Conservation (phyloP, 257 asterid genomes). For the Nicotiana undulata region DNA sequence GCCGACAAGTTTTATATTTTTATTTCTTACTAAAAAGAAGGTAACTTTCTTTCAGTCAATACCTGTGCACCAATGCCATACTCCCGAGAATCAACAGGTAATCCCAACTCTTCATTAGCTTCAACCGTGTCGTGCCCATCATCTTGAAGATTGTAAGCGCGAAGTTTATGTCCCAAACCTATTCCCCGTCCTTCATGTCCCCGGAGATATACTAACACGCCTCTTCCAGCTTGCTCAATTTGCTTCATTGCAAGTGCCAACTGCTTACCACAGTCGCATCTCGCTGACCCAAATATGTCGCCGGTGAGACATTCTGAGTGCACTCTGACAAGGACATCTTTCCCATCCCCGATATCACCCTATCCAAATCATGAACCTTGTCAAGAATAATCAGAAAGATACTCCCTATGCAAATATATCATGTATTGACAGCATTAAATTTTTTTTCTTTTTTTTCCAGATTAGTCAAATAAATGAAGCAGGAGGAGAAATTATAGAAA, state of each 20-base stretch:
- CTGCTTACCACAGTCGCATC: slow-evolving; percentile 95
- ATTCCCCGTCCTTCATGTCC: slow-evolving; percentile 99
- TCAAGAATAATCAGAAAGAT: not conserved
- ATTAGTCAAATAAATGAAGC: not conserved
- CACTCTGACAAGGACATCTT: slow-evolving; percentile 80
- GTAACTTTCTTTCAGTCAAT: not conserved
- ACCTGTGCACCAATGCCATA: slow-evolving; percentile 99
- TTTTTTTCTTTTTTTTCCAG: not conserved
- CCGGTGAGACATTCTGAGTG: slow-evolving; percentile 98
- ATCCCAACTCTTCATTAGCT: slow-evolving; percentile 93
- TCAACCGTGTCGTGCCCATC: slow-evolving; percentile 88
- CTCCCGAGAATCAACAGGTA: slow-evolving; percentile 93
- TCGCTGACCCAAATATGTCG: slow-evolving; percentile 90
- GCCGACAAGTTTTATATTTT: not conserved
- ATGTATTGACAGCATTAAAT: not conserved
- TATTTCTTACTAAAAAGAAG: not conserved
- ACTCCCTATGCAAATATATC: not conserved
- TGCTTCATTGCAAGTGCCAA: slow-evolving; percentile 85
- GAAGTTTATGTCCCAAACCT: slow-evolving; percentile 94
- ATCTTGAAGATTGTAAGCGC: slow-evolving; percentile 89
- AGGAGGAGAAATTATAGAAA: not conserved
- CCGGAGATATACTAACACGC: slow-evolving; percentile 81
- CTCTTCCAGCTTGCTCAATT: slow-evolving; percentile 89
- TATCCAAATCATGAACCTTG: slow-evolving; percentile 11
- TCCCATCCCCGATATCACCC: slow-evolving; percentile 97